Conservation (phyloP, 192 early-diverging fungal genomes). For the Coemansia furcata region DNA sequence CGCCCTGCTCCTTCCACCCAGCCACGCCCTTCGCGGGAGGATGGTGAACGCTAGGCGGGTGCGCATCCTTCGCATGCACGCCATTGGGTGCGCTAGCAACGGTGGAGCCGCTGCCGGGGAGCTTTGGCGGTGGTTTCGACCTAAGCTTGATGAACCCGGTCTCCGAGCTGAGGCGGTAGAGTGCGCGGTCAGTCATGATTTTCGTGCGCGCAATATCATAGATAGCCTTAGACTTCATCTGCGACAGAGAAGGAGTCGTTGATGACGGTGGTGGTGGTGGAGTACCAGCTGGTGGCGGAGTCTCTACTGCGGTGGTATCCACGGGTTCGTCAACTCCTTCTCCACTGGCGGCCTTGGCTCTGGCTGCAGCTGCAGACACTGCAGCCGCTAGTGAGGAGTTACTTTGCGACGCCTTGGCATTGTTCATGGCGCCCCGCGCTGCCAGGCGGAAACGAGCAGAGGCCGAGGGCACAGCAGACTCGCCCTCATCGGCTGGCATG, state of each 20-base stretch:
- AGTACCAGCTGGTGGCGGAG: background rate
- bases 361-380: background rate
- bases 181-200: slow-evolving; percentile 39
- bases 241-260: background rate
- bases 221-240: slow-evolving; percentile 35
- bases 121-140: slow-evolving; percentile 21
- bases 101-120: background rate
- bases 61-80: background rate
- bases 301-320: background rate
- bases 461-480: slow-evolving; percentile 3
- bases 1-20: slow-evolving; percentile 53
- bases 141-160: slow-evolving; percentile 51
- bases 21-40: slow-evolving; percentile 16
- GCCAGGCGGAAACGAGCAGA: slow-evolving; percentile 32
- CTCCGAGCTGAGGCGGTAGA: slow-evolving; percentile 43
- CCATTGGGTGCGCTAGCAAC: background rate
- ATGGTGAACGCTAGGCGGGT: background rate
- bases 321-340: background rate
- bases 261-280: background rate
- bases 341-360: background rate
- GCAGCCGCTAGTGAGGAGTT: background rate
- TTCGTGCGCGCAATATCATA: slow-evolving; percentile 51
- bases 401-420: background rate
- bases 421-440: slow-evolving; percentile 24
- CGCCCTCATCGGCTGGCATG: background rate